These are phyloP conservation scores for Pseudogymnoascus sp. DNA, from an alignment of 2,329 filamentous ascomycete genomes.

Conservation along the genomic window DNA sequence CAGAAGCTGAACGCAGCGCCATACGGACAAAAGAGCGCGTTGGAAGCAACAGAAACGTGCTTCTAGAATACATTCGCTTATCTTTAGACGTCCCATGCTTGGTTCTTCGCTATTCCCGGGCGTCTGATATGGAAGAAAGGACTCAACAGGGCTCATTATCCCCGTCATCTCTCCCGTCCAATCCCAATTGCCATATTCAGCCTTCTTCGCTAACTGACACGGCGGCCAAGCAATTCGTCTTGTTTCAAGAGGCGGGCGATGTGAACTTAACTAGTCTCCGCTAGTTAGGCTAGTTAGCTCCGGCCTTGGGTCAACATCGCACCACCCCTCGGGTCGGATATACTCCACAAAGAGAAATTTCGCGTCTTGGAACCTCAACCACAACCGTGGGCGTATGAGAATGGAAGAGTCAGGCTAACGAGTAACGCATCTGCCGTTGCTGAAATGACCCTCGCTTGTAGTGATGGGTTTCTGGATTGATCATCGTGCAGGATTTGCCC, in stretches of 20 bases:
- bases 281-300: not conserved
- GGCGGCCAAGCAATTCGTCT: not conserved
- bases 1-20: not conserved
- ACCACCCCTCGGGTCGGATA: not conserved
- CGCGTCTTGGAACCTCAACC: conserved; percentile 4
- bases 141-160: not conserved
- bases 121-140: not conserved
- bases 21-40: not conserved
- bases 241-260: conserved; percentile 8
- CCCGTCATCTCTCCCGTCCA: not conserved
- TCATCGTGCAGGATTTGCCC: not conserved
- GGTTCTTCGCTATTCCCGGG: not conserved
- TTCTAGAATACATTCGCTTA: conserved; percentile 1
- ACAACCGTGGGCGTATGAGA: not conserved
- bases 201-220: conserved; percentile 7
- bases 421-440: not conserved
- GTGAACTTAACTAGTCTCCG: conserved; percentile 4
- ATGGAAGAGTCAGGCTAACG: not conserved
- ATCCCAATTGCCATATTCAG: conserved; percentile 2
- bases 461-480: not conserved
- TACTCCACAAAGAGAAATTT: not conserved
- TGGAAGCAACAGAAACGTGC: not conserved
- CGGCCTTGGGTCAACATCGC: not conserved
- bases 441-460: not conserved
- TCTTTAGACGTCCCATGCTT: not conserved